Evolutionary conservation across 768 basidiomycete species (phyloP).

Genomic region (Mycena albidolilacea): DNA sequence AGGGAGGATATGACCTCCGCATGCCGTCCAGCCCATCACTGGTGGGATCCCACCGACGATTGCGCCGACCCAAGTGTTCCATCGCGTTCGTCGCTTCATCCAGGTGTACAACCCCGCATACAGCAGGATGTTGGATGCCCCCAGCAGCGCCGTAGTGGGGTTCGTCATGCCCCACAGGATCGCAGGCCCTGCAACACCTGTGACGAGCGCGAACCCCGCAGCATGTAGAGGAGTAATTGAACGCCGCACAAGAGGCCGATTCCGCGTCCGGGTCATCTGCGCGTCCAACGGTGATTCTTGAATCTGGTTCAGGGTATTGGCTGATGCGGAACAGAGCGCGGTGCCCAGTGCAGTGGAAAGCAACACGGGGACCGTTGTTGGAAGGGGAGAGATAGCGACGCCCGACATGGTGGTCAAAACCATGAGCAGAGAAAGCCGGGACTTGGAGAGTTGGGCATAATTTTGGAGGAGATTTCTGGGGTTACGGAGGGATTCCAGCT

Average conservation of each 20-base stretch:
- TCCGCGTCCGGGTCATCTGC: constrained; percentile 94
- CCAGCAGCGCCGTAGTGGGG: constrained; percentile 87
- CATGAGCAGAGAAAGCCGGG: constrained; percentile 86
- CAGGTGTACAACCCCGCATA: constrained; percentile 95
- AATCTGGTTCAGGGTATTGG: constrained; percentile 95
- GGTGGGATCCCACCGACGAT: constrained; percentile 95
- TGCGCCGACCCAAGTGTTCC: constrained; percentile 95
- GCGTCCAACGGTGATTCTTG: constrained; percentile 97
- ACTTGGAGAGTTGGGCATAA: constrained; percentile 89
- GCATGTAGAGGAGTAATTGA: constrained; percentile 90
- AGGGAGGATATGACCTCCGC: constrained; percentile 84
- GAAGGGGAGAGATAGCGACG: constrained; percentile 92
- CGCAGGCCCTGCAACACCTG: constrained; percentile 84
- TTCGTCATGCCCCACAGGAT: constrained; percentile 88
- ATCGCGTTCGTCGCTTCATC: constrained; percentile 84
- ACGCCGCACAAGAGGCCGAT: constrained; percentile 87
- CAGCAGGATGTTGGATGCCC: constrained; percentile 85
- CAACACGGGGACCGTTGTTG: constrained; percentile 86
- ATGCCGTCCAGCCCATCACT: constrained; percentile 98
- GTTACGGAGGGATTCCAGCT: constrained; percentile 4
- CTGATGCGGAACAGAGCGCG: constrained; percentile 90
- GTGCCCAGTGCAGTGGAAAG: constrained; percentile 92
- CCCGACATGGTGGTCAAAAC: constrained; percentile 93
- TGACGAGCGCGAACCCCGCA: constrained; percentile 79
- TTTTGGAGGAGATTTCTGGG: constrained; percentile 15